These are phyloP conservation scores for Kwoniella europaea DNA, from an alignment of 768 basidiomycete species.

Conservation along the genomic window DNA sequence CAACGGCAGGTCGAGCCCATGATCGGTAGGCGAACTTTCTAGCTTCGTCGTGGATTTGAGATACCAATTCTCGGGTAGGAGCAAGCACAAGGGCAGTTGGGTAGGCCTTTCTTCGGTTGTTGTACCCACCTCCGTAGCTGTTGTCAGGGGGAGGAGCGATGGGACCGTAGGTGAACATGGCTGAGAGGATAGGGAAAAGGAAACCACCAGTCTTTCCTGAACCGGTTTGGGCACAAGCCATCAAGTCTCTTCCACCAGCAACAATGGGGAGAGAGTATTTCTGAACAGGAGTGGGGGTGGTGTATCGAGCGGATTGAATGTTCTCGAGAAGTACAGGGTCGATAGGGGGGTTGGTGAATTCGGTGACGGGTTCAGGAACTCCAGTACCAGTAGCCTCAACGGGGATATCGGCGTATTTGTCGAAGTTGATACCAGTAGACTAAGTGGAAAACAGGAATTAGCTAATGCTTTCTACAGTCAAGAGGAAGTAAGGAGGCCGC, in stretches of 20 bases:
- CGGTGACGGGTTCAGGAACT: constrained; percentile 90
- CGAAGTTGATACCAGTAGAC: constrained; percentile 98
- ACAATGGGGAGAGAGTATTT: constrained; percentile 99
- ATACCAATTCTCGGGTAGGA: constrained; percentile 97
- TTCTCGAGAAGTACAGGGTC: constrained; percentile 95
- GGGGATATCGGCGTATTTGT: constrained; percentile 99
- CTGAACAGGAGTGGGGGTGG: constrained; percentile 96
- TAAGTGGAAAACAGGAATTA: constrained; percentile 59
- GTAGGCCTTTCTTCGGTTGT: constrained; percentile 82
- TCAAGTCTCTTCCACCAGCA: constrained; percentile 67
- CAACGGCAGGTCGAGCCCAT: constrained; percentile 98
- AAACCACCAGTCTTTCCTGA: constrained; percentile 99
- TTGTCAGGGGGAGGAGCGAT: constrained; percentile 67
- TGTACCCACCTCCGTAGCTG: constrained; percentile 61
- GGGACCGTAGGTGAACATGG: constrained; percentile 85
- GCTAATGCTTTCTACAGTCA: background rate
- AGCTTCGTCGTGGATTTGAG: constrained; percentile 98
- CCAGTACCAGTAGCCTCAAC: constrained; percentile 96
- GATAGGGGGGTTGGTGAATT: constrained; percentile 85
- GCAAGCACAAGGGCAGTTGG: constrained; percentile 97
- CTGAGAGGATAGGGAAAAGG: constrained; percentile 97
- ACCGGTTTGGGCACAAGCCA: constrained; percentile 77
- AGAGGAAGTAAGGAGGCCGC: constrained; percentile 9
- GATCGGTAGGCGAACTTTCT: constrained; percentile 99
- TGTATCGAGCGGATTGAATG: constrained; percentile 88